Evolutionary conservation across 1,284 basidiomycete species (phyloP).

Genomic region (Boletus smithii): DNA sequence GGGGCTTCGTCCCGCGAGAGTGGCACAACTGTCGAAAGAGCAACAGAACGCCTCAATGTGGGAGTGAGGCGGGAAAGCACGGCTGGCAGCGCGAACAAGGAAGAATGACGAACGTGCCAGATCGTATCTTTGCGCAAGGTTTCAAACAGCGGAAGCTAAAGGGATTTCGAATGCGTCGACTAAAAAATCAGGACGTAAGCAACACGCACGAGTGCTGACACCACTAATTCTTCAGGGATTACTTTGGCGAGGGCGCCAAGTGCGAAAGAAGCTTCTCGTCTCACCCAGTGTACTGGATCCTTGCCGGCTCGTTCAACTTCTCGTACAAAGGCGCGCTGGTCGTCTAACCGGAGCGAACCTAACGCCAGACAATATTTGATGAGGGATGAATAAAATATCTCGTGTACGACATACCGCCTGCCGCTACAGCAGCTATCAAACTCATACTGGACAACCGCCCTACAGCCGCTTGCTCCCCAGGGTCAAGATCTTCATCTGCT

Average conservation of each 20-base stretch:
- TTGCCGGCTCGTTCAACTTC: constrained; percentile 79
- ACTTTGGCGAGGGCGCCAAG: constrained; percentile 86
- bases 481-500: constrained; percentile 35
- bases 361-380: constrained; percentile 11
- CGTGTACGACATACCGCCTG: constrained; percentile 52
- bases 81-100: constrained; percentile 82
- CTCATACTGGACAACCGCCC: constrained; percentile 92
- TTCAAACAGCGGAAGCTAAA: constrained; percentile 78
- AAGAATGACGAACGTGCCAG: constrained; percentile 88
- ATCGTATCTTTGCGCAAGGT: constrained; percentile 65
- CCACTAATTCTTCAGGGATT: constrained; percentile 69
- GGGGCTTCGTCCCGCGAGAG: constrained; percentile 69
- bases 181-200: constrained; percentile 5
- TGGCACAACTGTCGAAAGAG: constrained; percentile 57
- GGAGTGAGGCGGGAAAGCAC: constrained; percentile 66
- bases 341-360: constrained; percentile 64
- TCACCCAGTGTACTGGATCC: constrained; percentile 81
- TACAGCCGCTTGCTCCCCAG: constrained; percentile 71
- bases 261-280: constrained; percentile 88
- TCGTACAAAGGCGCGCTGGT: constrained; percentile 67
- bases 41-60: constrained; percentile 55
- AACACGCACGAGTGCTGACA: constrained; percentile 57
- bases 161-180: constrained; percentile 5
- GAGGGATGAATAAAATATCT: constrained; percentile 1
- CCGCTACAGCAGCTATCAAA: constrained; percentile 82